A percentile compares a stretch with the other conserved stretches of the same genome.
Evolutionary conservation across 1,139 yeast species (phyloP).

Genomic region (Zygoascus hellenicus): DNA sequence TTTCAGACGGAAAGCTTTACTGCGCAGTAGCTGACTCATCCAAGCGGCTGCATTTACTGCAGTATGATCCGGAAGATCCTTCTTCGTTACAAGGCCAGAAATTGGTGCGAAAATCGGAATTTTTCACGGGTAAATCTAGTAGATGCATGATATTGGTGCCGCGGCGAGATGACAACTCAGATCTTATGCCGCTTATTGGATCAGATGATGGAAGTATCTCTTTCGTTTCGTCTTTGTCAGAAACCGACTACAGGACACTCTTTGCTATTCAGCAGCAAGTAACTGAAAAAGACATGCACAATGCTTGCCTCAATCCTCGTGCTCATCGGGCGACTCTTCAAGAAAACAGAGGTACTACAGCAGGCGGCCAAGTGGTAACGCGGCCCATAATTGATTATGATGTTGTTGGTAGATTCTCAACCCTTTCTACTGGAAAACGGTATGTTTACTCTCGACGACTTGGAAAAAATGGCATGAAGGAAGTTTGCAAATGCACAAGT

Average conservation of each 20-base stretch:
- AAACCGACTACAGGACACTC: conserved; percentile 69
- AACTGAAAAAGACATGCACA: conserved; percentile 65
- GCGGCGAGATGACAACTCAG: conserved; percentile 17
- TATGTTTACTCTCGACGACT: conserved; percentile 29
- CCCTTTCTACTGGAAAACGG: conserved; percentile 25
- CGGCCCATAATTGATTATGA: conserved; percentile 26
- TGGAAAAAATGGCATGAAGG: conserved; percentile 31
- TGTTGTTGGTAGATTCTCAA: conserved; percentile 23
- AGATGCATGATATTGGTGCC: conserved; percentile 57
- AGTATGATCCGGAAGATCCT: conserved; percentile 91
- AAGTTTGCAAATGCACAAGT: conserved; percentile 24
- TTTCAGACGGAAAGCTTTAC: conserved; percentile 61
- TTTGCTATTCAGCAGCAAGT: conserved; percentile 85
- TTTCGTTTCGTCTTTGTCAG: conserved; percentile 69
- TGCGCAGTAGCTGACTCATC: conserved; percentile 67
- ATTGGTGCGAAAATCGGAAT: conserved; percentile 62
- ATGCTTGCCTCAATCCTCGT: conserved; percentile 74
- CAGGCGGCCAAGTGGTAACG: conserved; percentile 15
- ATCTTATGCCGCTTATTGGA: conserved; percentile 48
- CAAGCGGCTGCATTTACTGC: conserved; percentile 65
- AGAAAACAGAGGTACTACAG: conserved; percentile 10
- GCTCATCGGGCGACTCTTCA: conserved; percentile 27
- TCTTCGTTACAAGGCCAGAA: conserved; percentile 74
- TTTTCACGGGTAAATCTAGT: conserved; percentile 59
- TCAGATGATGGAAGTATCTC: conserved; percentile 76